phyloP scores from a whole-genome alignment of 495 filamentous ascomycete species.

The Aspergillus sparsus region DNA sequence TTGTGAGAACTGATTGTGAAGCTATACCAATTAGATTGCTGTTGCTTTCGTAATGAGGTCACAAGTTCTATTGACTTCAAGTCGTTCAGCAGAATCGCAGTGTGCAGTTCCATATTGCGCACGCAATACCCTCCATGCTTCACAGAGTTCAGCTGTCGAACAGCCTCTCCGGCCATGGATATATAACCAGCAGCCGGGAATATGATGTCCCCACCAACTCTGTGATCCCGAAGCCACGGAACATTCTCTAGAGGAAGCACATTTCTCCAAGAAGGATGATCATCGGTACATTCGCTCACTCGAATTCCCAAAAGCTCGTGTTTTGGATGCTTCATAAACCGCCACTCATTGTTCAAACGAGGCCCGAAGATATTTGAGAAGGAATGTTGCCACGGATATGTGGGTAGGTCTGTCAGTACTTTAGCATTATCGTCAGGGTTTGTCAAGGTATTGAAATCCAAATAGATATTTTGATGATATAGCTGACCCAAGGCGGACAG shows the following conservation, averaged over 20 bases:
- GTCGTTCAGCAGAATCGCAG: too few relatives aligned
- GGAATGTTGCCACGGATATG: slow-evolving; percentile 54
- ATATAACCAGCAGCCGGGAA: slow-evolving; percentile 52
- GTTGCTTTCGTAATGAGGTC: too few relatives aligned
- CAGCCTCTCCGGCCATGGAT: slow-evolving; percentile 48
- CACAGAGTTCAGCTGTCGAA: too few relatives aligned
- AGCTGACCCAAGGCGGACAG: slow-evolving; percentile 34
- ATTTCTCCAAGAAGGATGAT: slow-evolving; percentile 51
- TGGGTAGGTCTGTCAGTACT: slow-evolving; percentile 42
- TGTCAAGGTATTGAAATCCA: too few relatives aligned
- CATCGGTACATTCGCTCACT: slow-evolving; percentile 33
- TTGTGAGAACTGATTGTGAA: too few relatives aligned
- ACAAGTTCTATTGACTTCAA: too few relatives aligned
- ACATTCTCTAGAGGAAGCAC: slow-evolving; percentile 40
- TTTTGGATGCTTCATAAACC: slow-evolving; percentile 40
- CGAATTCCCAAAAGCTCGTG: slow-evolving; percentile 48
- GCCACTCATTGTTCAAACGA: slow-evolving; percentile 44
- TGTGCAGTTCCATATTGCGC: too few relatives aligned
- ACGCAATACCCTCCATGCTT: too few relatives aligned
- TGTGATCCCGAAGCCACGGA: slow-evolving; percentile 52
- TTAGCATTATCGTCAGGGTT: slow-evolving; percentile 37
- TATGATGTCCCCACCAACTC: slow-evolving; percentile 34
- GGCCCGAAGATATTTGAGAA: slow-evolving; percentile 39
- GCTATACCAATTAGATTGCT: too few relatives aligned
- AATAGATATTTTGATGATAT: slow-evolving; percentile 24